Evolutionary conservation across 352 stramenopile species (phyloP), one percentile per base, ranked within the genome.

Genomic region (Globisporangium mamillatum): DNA sequence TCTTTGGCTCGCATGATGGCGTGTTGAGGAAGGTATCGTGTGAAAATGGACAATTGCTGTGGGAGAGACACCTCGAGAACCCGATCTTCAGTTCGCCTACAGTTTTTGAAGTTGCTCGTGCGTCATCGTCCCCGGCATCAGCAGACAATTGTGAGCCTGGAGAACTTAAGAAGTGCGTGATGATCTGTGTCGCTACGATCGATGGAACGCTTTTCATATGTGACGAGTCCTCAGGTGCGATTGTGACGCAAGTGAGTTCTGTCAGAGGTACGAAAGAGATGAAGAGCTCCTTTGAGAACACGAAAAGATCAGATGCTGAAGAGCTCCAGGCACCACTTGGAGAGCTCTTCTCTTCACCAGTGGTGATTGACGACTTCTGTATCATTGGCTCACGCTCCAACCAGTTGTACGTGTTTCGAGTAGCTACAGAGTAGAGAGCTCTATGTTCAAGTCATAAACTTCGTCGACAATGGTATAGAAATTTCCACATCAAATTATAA

Each of bases 1-100:
- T 89, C 2, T 70, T 91, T 66, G 80, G 82, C 2, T 91, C 80
- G 53, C 81, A 91, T 34, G 82, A 89, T 44, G 79, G 80, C 0
- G 66, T 62, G 27, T 64, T 91, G 22, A 71, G 78, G 44, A 87
- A 84, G 56, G 68, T 86, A 8, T 34, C 74, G 22, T 68, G 57
- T 29, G 44, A 25, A 9, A 71, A 48, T 41, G 82, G 82, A 38
- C 29, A 63, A 4, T 52, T 89, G 10, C 22, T 69, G 5, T 91
- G 82, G 82, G 56, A 67, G 1, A 77, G 59, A 0, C 60, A 72
- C 5, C 61, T 80, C 9, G 44, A 64, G 4, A 67, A 69, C n/a
- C 59, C 80, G 5, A 70, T 89, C 9, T 91, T 91, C 65, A 73
- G 75, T 1, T 89, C 82, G 0, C 77, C 80, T 0, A 73, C 63